phyloP scores from a whole-genome alignment of 768 basidiomycete genomes.

The Phallus indusiatus region DNA sequence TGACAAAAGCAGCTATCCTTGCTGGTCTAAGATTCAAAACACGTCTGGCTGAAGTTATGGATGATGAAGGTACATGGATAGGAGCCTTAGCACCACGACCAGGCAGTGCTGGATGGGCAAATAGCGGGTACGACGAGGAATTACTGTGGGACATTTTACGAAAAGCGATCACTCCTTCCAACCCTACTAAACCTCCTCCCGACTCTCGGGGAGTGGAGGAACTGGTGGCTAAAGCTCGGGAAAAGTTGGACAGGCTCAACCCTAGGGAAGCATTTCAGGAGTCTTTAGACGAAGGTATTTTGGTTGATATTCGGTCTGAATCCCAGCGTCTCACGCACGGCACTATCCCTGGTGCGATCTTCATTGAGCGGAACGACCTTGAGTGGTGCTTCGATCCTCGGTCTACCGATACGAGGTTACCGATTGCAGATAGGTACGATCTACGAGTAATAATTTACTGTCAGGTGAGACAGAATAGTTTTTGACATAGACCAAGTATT shows the following conservation, averaged over 20 bases:
- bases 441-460: conserved; percentile 65
- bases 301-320: conserved; percentile 70
- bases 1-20: conserved; percentile 61
- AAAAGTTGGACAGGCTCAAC: conserved; percentile 54
- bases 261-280: conserved; percentile 52
- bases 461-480: too few relatives aligned
- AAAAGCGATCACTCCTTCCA: conserved; percentile 26
- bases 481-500: too few relatives aligned
- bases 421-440: conserved; percentile 69
- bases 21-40: conserved; percentile 49
- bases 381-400: conserved; percentile 79
- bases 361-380: conserved; percentile 67
- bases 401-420: conserved; percentile 37
- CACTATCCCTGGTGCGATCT: conserved; percentile 54
- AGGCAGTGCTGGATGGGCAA: conserved; percentile 32
- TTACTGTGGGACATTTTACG: conserved; percentile 65
- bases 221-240: conserved; percentile 48
- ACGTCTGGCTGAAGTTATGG: conserved; percentile 19
- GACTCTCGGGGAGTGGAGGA: conserved; percentile 52
- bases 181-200: conserved; percentile 49
- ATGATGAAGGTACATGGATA: conserved; percentile 23
- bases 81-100: conserved; percentile 32
- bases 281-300: conserved; percentile 36
- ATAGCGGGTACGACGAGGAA: conserved; percentile 47
- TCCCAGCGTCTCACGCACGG: conserved; percentile 50